Conservation (phyloP, 345 rosid species). For the Linum lewisii region DNA sequence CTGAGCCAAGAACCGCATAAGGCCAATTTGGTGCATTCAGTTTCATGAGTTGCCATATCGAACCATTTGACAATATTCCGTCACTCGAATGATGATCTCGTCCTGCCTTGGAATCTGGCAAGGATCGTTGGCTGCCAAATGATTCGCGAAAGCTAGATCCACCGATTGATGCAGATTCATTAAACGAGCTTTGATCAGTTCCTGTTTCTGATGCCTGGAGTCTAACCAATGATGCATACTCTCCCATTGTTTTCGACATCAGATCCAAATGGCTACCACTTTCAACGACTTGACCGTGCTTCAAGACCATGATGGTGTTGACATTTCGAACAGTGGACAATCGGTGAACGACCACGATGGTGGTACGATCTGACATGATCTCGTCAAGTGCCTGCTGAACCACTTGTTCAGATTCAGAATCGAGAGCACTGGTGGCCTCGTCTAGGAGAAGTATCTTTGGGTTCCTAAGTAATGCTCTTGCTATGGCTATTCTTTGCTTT, state of each 20-base stretch:
- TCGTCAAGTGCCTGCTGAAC: conserved; percentile 70
- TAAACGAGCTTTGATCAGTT: conserved; percentile 23
- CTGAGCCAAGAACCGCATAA: conserved; percentile 63
- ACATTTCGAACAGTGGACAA: conserved; percentile 60
- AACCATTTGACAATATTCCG: conserved; percentile 20
- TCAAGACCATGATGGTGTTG: conserved; percentile 58
- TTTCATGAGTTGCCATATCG: conserved; percentile 54
- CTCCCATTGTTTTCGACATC: conserved; percentile 51
- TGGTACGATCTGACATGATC: conserved; percentile 53
- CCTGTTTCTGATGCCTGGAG: conserved; percentile 38
- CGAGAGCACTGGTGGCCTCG: conserved; percentile 93
- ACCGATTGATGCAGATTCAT: conserved; percentile 22
- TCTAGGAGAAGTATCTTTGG: conserved; percentile 74
- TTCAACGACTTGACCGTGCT: conserved; percentile 57
- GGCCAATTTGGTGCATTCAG: conserved; percentile 83
- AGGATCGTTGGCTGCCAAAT: conserved; percentile 15
- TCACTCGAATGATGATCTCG: conserved; percentile 11
- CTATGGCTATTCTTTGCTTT: conserved; percentile 83
- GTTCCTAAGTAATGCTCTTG: conserved; percentile 70
- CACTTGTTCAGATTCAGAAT: conserved; percentile 59
- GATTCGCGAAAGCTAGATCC: conserved; percentile 35
- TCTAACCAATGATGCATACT: conserved; percentile 50
- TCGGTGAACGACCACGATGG: conserved; percentile 64
- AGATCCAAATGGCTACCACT: conserved; percentile 63
- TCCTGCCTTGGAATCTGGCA: conserved; percentile 5